Evolutionary conservation across 1,284 basidiomycete genomes (phyloP), one percentile per base, ranked within the genome.

Genomic region (Boletus mariae): DNA sequence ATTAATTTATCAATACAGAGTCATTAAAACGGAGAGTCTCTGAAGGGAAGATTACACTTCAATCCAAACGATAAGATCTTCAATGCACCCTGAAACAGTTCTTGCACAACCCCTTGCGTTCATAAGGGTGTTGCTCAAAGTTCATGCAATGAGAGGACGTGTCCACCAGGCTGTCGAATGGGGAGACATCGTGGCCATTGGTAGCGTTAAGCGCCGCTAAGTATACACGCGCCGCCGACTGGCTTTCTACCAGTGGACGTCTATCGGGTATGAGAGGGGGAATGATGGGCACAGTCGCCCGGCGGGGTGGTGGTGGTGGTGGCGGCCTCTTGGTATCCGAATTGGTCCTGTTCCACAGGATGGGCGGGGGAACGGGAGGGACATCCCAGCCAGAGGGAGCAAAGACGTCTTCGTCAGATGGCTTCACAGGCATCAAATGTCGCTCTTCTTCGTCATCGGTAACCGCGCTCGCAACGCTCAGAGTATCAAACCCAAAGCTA

Each of bases 361-460:
- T 65, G 1, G 70, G 73, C 4, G 67, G 64, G 1, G 66, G 59
- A 9, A 61, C 52, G 25, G 65, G 31, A 15, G 52, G 25, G 8
- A 42, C 37, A 9, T 67, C 64, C 51, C 57, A 45, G 40, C 54
- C 45, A 54, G 56, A 48, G 23, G 23, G 42, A 48, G 56, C 7
- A 38, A 43, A 43, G 28, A 51, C 20, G n/a, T 53, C 54, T 12
- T 70, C 57, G 2, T 66, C 57, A 6, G 50, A 47, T 42, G 54
- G 32, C 41, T 63, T 69, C 12, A 57, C 45, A 15, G 70, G 65
- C 59, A 73, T 58, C 49, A 73, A 45, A 40, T 61, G 56, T 32
- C 65, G 63, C 47, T 72, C 70, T 45, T 77, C 75, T 35, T 75
- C 71, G 13, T 75, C 75, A 32, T 77, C 78, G 4, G 71, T 64